Evolutionary conservation across 2,329 filamentous ascomycete genomes (phyloP), one percentile per base, ranked within the genome.

Genomic region (Alternaria infectoria): DNA sequence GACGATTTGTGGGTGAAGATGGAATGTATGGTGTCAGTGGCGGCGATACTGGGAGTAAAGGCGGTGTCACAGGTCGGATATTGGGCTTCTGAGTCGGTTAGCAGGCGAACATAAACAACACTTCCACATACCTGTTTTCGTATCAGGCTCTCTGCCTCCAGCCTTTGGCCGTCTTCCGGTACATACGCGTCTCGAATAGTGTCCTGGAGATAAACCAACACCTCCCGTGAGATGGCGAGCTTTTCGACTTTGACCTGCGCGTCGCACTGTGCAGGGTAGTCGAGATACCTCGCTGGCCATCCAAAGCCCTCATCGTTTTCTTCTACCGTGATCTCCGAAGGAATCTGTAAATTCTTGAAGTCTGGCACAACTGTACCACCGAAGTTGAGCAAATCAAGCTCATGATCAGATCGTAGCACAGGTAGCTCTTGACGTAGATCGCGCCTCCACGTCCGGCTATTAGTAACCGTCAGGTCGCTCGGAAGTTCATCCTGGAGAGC

Each of bases 371-470:
- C 56, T 9, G 52, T 59, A 26, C 59, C 72, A 15, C 73, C 74
- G 61, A 86, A 82, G 4, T 63, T 62, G n/a, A 74, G 64, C 56
- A 85, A 65, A 66, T 86, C 84, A 23, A 81, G 67, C 36, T 84
- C 81, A 63, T 82, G 75, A 65, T 86, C 83, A 4, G 76, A 79
- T 4, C n/a, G 57, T 7, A 87, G 74, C 0, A 87, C 54, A 3
- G 86, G 85, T 36, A 81, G 59, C 56, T 86, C 84, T 10, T 82
- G 61, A 64, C 83, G 86, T 40, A 83, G 56, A 15, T 70, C 30
- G 51, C 30, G 54, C 72, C 70, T 17, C 46, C 69, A 59, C 58
- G 58, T 65, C 59, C 71, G 46, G 67, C 60, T 21, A 50, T 60
- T 66, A 66, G 12, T 45, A 4, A 19, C 32, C 10, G 49, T 8